Evolutionary conservation across 257 asterid genomes (phyloP), one percentile per base, ranked within the genome.

Genomic region (Capsicum chinense): DNA sequence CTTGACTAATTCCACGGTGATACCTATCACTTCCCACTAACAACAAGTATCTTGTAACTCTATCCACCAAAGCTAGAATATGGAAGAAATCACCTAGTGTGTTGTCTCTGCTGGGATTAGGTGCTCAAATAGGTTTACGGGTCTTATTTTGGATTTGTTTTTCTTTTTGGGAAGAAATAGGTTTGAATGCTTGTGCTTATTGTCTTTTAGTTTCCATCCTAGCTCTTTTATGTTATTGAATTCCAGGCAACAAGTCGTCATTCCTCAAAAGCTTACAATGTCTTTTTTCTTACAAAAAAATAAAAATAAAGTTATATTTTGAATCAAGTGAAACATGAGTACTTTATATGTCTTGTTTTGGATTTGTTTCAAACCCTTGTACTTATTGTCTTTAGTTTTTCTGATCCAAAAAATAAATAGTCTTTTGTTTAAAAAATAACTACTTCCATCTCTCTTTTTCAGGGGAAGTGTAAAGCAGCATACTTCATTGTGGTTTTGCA

Each of bases 391-490:
- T 79, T 74, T 11, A 21, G 3, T 48, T 73, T 48, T 48, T 74
- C 44, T 74, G 12, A 74, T 74, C 44, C 80, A 74, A 52, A 74
- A 48, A 48, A 19, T 39, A 48, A 19, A 69, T 16, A 73, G 59
- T 48, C 59, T 73, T 73, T 33, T 12, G 2, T 50, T 74, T 42
- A 0, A n/a, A 47, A 69, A 48, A 76, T 21, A 76, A 50, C 58
- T 21, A 21, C 63, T 71, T 54, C 79, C 48, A 70, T 48, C 9
- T 74, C 68, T 59, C 57, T 37, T 56, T 82, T 66, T 54, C 84
- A 87, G 89, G 87, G 81, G 1, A 84, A 85, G 64, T 87, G 89
- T 84, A 84, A 87, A 84, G 87, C 89, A 58, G 83, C 89, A 78
- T 84, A 87, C 74, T 87, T 84, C 66, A 48, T 87, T 35, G 84